Conservation (phyloP, 164 flowering plant genomes). For the Magnolia kwangsiensis region DNA sequence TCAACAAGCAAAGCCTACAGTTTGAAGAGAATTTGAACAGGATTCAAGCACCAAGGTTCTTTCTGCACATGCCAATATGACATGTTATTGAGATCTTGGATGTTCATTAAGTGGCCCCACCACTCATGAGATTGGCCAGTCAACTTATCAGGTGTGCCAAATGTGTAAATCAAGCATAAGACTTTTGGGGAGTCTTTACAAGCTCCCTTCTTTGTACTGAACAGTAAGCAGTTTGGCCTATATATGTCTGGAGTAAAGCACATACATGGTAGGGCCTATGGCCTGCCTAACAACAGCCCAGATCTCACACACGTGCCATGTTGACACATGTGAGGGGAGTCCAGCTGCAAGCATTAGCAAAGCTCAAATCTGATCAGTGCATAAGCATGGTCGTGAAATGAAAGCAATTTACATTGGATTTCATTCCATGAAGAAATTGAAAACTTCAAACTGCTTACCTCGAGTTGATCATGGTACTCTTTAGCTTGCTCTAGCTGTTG, state of each 20-base stretch:
- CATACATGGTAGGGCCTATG: background rate
- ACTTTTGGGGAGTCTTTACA: background rate
- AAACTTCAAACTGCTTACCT: constrained; percentile 44
- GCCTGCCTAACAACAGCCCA: background rate
- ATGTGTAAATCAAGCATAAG: background rate
- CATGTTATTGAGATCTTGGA: background rate
- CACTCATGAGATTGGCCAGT: too few species aligned
- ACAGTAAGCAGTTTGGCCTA: background rate
- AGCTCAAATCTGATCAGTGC: background rate
- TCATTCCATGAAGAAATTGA: background rate
- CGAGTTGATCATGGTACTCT: constrained; percentile 48
- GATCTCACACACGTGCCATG: background rate
- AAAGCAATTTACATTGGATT: background rate
- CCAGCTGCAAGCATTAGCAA: background rate
- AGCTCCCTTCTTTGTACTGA: background rate
- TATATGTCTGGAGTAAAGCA: background rate
- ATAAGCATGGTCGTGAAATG: background rate
- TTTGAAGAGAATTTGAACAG: background rate
- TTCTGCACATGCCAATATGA: background rate
- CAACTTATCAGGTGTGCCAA: background rate
- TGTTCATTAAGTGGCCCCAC: too few species aligned
- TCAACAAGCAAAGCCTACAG: background rate
- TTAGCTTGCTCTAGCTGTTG: constrained; percentile 61
- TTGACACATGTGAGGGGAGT: background rate
- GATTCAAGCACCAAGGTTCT: background rate